Base-by-base conservation (phyloP, 805 yeast genomes). In the Nematodospora valgi region DNA sequence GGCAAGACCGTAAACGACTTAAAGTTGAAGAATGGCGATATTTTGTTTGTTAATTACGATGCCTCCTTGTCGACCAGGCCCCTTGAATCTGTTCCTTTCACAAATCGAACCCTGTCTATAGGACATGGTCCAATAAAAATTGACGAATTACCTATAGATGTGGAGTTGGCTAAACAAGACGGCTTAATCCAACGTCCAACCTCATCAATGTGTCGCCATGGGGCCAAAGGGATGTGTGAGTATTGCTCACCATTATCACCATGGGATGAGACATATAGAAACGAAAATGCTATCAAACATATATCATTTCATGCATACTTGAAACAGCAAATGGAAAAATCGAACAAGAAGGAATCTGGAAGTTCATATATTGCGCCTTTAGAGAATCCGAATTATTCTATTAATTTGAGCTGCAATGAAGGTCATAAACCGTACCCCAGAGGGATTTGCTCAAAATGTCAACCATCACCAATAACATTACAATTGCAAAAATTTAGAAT, bases 181-280 rank as follows among this genome's bases (percentile, higher is more conserved):
- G 99, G 98, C 0, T 64, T 83, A 37, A 86, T 93, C 37, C 59
- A 70, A 19, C 72, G 98, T 22, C 59, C 66, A 23, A 71, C 67
- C 43, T 75, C 86, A 1, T 48, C 57, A 2, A 64, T 88, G 42
- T 91, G 98, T 59, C 76, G 81, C 40, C 98, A 93, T 56, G 84
- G 91, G 3, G 91, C 81, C 24, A 82, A 82, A 48, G 99, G 98
- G 2, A 93, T 93, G 98, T 93, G 98, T 59, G 98, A 93, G 52
- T 87, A 88, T 54, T 93, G 98, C 57, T 79, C 94, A 22, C 96
- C 98, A 0, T 63, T 93, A 34, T 96, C 96, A 23, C 98, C 98
- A 2, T 93, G 91, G 86, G 96, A 93, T 57, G 72, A 72, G 44
- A 76, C 71, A 15, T 91, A 88, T 55, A 81, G 80, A 44, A 75